A percentile compares a stretch with the other conserved stretches of the same genome.
Conservation (phyloP, 176 grass and related monocot species). For the Bothriochloa decipiens region DNA sequence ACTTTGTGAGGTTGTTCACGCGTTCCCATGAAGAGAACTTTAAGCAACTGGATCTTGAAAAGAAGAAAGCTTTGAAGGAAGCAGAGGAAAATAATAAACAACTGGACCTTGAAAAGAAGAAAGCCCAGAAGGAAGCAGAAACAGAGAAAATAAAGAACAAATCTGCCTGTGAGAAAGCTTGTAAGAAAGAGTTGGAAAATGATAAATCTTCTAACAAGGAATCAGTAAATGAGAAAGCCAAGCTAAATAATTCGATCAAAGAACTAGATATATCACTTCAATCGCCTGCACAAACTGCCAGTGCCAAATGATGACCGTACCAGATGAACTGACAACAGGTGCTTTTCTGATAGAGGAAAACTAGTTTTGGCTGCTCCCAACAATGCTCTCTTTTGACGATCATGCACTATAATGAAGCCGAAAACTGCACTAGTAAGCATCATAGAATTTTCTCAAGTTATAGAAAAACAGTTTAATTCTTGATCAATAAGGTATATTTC, state of each 20-base stretch:
- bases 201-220: slow-evolving; percentile 51
- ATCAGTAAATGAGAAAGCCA: slow-evolving; percentile 44
- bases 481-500: not conserved
- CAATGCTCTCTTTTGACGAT: not conserved
- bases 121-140: slow-evolving; percentile 59
- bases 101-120: slow-evolving; percentile 68
- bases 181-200: slow-evolving; percentile 58
- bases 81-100: slow-evolving; percentile 80
- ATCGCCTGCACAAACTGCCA: slow-evolving; percentile 46
- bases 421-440: slow-evolving; percentile 31
- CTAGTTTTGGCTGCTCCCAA: slow-evolving; percentile 14
- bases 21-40: slow-evolving; percentile 93
- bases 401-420: slow-evolving; percentile 10
- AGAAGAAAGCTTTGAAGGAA: slow-evolving; percentile 86
- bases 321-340: slow-evolving; percentile 14
- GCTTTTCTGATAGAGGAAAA: slow-evolving; percentile 19
- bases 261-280: slow-evolving; percentile 39
- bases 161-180: slow-evolving; percentile 18
- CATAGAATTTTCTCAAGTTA: not conserved
- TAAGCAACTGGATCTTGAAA: slow-evolving; percentile 86
- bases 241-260: slow-evolving; percentile 56
- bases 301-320: slow-evolving; percentile 38
- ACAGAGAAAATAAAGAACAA: slow-evolving; percentile 51
- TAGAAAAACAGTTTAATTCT: not conserved
- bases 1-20: slow-evolving; percentile 82